phyloP scores from a whole-genome alignment of 495 filamentous ascomycete species.

The Lentithecium fluviatile region DNA sequence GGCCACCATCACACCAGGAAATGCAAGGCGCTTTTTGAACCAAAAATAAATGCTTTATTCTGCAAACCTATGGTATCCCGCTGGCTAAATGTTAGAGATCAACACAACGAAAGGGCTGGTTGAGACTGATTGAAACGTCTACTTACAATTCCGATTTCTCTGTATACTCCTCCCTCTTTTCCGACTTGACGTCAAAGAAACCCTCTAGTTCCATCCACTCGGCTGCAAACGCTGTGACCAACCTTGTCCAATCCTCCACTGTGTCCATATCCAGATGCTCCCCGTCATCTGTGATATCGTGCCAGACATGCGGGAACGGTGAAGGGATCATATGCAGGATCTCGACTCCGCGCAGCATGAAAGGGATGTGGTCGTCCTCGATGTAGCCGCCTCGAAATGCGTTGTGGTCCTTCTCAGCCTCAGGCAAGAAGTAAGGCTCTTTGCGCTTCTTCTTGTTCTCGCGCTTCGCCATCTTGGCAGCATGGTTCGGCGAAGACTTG shows the following conservation, averaged over 20 bases:
- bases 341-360: constrained; percentile 81
- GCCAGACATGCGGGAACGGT: constrained; percentile 85
- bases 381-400: constrained; percentile 44
- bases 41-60: too few species aligned
- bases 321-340: constrained; percentile 83
- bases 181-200: constrained; percentile 21
- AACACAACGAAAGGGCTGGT: too few species aligned
- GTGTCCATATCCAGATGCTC: constrained; percentile 82
- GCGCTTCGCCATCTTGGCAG: constrained; percentile 28
- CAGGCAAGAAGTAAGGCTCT: constrained; percentile 18
- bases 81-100: background rate
- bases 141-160: constrained; percentile 34
- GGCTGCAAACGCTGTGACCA: constrained; percentile 79
- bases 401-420: constrained; percentile 24
- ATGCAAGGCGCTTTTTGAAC: background rate
- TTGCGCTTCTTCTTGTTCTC: constrained; percentile 21
- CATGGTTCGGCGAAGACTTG: constrained; percentile 52
- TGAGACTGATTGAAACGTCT: background rate
- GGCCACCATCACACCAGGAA: background rate
- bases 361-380: constrained; percentile 87
- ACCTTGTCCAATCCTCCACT: constrained; percentile 81
- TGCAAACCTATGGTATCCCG: constrained; percentile 28
- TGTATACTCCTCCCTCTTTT: constrained; percentile 7
- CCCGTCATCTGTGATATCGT: constrained; percentile 78
- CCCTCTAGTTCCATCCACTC: constrained; percentile 78